Percentiles rank a stretch among this genome's conserved stretches.
phyloP scores from a whole-genome alignment of 495 filamentous ascomycete species.

The Penicillium goetzii region DNA sequence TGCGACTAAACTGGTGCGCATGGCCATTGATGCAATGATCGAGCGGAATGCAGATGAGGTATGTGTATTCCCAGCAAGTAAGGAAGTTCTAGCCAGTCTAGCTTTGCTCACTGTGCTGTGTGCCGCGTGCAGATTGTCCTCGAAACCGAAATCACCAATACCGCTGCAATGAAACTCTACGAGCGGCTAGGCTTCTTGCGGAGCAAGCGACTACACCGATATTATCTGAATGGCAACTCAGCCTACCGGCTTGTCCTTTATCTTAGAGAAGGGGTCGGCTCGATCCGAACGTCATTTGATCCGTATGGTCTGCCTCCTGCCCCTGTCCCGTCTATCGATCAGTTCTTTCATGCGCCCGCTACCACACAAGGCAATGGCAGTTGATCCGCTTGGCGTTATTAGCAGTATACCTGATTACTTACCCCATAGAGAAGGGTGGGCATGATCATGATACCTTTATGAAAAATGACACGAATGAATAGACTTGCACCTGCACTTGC shows the following conservation, averaged over 20 bases:
- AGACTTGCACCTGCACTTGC: conserved; percentile 24
- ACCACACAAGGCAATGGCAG: conserved; percentile 33
- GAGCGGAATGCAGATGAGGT: conserved; percentile 84
- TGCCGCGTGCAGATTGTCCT: conserved; percentile 68
- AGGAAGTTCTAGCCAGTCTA: background rate
- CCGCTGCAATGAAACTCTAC: conserved; percentile 89
- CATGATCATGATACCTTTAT: conserved; percentile 29
- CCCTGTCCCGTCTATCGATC: conserved; percentile 7
- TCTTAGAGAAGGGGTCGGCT: conserved; percentile 65
- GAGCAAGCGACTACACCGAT: conserved; percentile 91
- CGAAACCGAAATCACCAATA: conserved; percentile 96
- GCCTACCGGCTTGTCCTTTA: conserved; percentile 88
- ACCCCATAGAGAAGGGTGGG: conserved; percentile 1
- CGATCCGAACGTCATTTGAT: conserved; percentile 44
- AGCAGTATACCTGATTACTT: background rate
- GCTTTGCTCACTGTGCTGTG: conserved; percentile 15
- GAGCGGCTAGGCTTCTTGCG: conserved; percentile 90
- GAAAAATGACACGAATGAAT: conserved; percentile 34
- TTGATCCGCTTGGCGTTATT: conserved; percentile 5
- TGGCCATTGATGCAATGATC: conserved; percentile 92
- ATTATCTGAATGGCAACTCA: conserved; percentile 96
- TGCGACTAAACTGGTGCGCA: conserved; percentile 83
- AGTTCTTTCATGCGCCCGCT: conserved; percentile 11
- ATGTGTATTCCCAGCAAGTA: conserved; percentile 17
- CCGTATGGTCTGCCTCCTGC: conserved; percentile 36